Percentiles rank a stretch among this genome's conserved stretches.
Evolutionary conservation across 345 rosid species (phyloP).

Genomic region (Eucalyptus rudis): DNA sequence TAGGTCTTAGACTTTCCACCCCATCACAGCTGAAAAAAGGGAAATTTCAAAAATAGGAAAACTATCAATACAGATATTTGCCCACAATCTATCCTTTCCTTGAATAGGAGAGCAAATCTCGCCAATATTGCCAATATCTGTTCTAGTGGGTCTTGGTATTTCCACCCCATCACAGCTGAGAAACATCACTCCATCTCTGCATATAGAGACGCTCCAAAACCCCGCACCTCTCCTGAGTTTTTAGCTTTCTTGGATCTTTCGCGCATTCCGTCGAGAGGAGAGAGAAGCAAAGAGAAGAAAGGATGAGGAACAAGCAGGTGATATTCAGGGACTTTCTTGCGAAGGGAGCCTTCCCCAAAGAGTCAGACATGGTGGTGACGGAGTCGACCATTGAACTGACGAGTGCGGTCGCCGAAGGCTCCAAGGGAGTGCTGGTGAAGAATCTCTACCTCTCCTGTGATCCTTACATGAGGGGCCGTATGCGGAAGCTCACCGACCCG

Average conservation of each 20-base stretch:
- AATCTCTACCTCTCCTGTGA: not conserved
- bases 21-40: not conserved
- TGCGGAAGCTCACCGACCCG: not conserved
- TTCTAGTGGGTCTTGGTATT: no score
- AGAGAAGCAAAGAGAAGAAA: not conserved
- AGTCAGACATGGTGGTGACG: not conserved
- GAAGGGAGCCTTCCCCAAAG: not conserved
- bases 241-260: not conserved
- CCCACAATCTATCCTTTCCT: no score
- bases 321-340: not conserved
- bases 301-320: not conserved
- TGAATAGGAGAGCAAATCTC: no score
- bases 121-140: no score
- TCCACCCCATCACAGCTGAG: not conserved
- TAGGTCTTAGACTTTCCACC: not conserved
- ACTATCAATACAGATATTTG: not conserved
- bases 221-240: not conserved
- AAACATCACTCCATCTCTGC: not conserved
- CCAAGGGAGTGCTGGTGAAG: not conserved
- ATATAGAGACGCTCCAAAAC: not conserved
- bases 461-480: not conserved
- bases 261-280: not conserved
- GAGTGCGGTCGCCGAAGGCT: not conserved
- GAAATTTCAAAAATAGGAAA: no score
- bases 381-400: not conserved